Conservation (phyloP, 129 eudicot species). For the Lactuca saligna region DNA sequence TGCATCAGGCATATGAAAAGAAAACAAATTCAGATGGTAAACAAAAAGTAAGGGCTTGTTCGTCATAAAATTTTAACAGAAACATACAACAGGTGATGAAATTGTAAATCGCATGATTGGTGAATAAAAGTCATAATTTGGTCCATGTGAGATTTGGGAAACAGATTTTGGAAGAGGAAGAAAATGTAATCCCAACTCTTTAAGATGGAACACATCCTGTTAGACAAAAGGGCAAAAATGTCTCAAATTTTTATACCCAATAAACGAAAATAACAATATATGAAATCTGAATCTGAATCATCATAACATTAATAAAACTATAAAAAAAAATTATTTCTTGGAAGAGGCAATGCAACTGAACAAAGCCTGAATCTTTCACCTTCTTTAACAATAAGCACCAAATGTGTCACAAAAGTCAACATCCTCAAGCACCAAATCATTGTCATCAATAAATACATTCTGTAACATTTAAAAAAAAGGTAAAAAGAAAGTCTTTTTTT, state of each 20-base stretch:
- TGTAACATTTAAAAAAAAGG: too few species aligned
- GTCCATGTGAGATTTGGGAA: constrained; percentile 80
- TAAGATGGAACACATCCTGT: constrained; percentile 60
- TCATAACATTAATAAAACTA: too few species aligned
- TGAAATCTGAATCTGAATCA: too few species aligned
- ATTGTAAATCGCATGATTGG: constrained; percentile 80
- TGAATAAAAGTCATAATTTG: constrained; percentile 83
- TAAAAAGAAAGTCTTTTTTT: too few species aligned
- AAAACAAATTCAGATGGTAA: neutral
- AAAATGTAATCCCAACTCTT: constrained; percentile 58
- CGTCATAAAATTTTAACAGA: too few species aligned
- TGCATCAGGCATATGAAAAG: constrained; percentile 90
- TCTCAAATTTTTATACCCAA: neutral
- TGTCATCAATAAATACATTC: constrained; percentile 50
- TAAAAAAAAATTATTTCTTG: too few species aligned
- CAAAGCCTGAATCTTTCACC: constrained; percentile 3
- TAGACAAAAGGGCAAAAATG: constrained; percentile 14
- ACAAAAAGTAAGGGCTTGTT: too few species aligned
- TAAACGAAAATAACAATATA: too few species aligned
- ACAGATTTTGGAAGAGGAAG: constrained; percentile 80
- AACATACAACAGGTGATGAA: constrained; percentile 84
- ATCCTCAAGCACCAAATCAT: constrained; percentile 55
- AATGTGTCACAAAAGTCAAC: constrained; percentile 70
- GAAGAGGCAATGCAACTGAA: too few species aligned
- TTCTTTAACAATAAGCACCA: constrained; percentile 65